phyloP scores from a whole-genome alignment of 2,329 filamentous ascomycete species.

The Alternaria ventricosa region DNA sequence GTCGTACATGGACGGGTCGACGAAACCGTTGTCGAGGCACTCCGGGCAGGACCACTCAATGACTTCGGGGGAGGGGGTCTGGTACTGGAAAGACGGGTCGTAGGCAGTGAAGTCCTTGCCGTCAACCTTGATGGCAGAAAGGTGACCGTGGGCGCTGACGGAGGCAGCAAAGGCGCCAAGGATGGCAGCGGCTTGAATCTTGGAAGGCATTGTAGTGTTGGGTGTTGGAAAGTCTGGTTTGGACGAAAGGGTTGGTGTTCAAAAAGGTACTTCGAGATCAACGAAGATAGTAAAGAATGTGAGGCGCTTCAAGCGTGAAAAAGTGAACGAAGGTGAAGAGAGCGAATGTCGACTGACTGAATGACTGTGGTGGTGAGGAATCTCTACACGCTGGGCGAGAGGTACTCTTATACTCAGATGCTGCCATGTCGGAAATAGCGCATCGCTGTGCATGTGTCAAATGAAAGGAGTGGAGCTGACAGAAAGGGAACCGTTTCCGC shows the following conservation, averaged over 20 bases:
- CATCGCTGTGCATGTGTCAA: conserved; percentile 14
- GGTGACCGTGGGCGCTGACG: conserved; percentile 55
- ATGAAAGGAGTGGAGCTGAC: conserved; percentile 6
- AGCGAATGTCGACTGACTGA: conserved; percentile 10
- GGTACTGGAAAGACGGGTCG: conserved; percentile 50
- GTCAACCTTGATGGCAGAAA: conserved; percentile 53
- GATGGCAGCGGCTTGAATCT: conserved; percentile 39
- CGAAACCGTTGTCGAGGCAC: conserved; percentile 60
- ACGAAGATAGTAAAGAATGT: conserved; percentile 33
- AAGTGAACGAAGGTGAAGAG: conserved; percentile 35
- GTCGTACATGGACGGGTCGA: conserved; percentile 57
- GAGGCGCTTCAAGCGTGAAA: conserved; percentile 35
- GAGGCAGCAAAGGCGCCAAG: conserved; percentile 45
- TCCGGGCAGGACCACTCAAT: conserved; percentile 63
- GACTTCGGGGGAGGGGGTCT: conserved; percentile 41
- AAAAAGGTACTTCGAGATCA: conserved; percentile 31
- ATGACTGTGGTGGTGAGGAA: conserved; percentile 10
- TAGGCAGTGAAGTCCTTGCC: conserved; percentile 55
- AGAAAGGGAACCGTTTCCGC: conserved; percentile 14
- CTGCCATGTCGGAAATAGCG: conserved; percentile 7
- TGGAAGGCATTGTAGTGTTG: conserved; percentile 35
- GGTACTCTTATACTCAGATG: conserved; percentile 22
- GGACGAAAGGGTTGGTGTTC: conserved; percentile 15
- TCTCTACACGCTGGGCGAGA: neutral
- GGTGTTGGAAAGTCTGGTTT: conserved; percentile 7